These are phyloP conservation scores for Rhodamnia rubescens DNA, from an alignment of 345 rosid species.

Conservation along the genomic window DNA sequence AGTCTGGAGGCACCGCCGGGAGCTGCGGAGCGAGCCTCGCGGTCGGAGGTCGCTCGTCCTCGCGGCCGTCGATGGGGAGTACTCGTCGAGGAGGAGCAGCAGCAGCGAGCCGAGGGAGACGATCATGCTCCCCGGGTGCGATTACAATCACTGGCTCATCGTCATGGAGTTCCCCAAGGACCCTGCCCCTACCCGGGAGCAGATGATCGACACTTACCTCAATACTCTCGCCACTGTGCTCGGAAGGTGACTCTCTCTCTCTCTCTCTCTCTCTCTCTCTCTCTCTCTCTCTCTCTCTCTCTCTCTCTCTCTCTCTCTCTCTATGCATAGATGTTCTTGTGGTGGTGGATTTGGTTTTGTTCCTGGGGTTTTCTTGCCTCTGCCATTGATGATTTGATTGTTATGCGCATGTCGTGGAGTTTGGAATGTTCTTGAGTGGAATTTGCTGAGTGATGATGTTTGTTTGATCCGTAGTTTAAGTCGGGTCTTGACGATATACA, in stretches of 20 bases:
- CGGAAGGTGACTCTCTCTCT: slow-evolving; percentile 39
- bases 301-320: too few relatives aligned
- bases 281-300: not conserved
- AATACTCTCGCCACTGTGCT: slow-evolving; percentile 78
- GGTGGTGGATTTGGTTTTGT: not conserved
- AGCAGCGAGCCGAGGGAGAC: slow-evolving; percentile 74
- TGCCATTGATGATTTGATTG: not conserved
- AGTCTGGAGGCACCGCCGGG: slow-evolving; percentile 1
- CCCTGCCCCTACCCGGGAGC: slow-evolving; percentile 86
- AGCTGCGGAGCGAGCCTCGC: not conserved
- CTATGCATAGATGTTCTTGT: not conserved
- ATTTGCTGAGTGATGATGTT: not conserved
- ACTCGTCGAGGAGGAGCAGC: slow-evolving; percentile 62
- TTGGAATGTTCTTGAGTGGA: not conserved
- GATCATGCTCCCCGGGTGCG: slow-evolving; percentile 90
- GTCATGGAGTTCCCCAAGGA: slow-evolving; percentile 98
- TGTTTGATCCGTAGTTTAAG: not conserved
- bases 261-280: not conserved
- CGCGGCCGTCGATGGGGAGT: slow-evolving; percentile 43
- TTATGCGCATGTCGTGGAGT: not conserved
- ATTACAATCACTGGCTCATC: slow-evolving; percentile 92
- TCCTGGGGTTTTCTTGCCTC: not conserved
- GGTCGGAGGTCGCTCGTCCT: not conserved
- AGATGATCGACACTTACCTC: slow-evolving; percentile 92
- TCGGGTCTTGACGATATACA: accelerated